A percentile compares a stretch with the other conserved stretches of the same genome.
Evolutionary conservation across 176 grass and related monocot species (phyloP).

Genomic region (Metroxylon sagu): DNA sequence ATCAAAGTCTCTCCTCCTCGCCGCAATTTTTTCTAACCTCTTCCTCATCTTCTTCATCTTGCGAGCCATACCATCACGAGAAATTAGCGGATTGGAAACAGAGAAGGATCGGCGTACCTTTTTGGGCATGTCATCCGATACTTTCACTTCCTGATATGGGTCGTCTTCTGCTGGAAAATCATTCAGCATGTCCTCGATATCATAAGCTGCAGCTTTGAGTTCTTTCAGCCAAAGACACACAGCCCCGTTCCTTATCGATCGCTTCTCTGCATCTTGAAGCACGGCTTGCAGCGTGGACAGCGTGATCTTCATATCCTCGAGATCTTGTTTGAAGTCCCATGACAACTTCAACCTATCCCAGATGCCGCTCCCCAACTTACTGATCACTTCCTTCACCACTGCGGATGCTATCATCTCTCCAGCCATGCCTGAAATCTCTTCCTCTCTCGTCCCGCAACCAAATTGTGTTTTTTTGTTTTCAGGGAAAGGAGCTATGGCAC

Average conservation of each 20-base stretch:
- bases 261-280: conserved; percentile 8
- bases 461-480: too few species aligned
- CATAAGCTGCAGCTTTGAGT: neutral
- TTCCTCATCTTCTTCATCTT: conserved; percentile 24
- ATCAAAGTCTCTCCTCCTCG: neutral
- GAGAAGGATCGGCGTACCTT: conserved; percentile 8
- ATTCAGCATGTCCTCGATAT: conserved; percentile 11
- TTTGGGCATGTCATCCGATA: too few species aligned
- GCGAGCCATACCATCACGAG: neutral
- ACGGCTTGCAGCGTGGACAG: conserved; percentile 2
- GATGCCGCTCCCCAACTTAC: neutral
- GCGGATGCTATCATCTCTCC: neutral
- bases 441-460: too few species aligned
- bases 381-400: conserved; percentile 2
- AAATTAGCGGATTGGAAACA: conserved; percentile 1
- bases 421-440: too few species aligned
- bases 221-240: conserved; percentile 15
- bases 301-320: conserved; percentile 7
- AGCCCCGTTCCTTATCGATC: neutral
- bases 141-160: too few species aligned
- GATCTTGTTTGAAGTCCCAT: conserved; percentile 11
- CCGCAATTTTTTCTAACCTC: conserved; percentile 18
- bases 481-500: too few species aligned
- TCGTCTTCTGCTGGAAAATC: neutral
- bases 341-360: conserved; percentile 4